phyloP scores from a whole-genome alignment of 2,329 filamentous ascomycete species.

The Calonectria montana region DNA sequence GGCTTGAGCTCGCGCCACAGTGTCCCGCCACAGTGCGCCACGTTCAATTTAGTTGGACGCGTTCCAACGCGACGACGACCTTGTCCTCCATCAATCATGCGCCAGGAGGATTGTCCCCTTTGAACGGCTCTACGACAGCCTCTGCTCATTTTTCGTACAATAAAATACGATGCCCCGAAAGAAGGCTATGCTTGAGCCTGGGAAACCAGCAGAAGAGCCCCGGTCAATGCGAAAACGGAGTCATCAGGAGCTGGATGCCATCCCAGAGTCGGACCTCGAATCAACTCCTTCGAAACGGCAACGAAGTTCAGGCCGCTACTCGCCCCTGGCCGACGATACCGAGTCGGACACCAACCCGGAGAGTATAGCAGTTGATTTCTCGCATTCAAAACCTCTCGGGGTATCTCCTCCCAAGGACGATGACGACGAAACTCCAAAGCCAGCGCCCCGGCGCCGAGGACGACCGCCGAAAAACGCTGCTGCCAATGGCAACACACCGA shows the following conservation, averaged over 20 bases:
- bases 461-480: conserved; percentile 47
- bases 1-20: conserved; percentile 38
- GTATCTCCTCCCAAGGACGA: conserved; percentile 32
- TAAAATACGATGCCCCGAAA: conserved; percentile 32
- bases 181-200: conserved; percentile 31
- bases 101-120: neutral
- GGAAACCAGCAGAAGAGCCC: conserved; percentile 22
- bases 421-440: conserved; percentile 44
- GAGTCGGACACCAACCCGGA: conserved; percentile 34
- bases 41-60: conserved; percentile 42
- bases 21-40: conserved; percentile 39
- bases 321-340: conserved; percentile 14
- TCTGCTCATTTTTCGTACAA: neutral
- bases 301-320: conserved; percentile 35
- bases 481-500: conserved; percentile 48
- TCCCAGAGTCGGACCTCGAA: conserved; percentile 42
- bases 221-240: conserved; percentile 39
- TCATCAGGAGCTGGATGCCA: conserved; percentile 42
- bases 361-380: conserved; percentile 27
- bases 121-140: neutral
- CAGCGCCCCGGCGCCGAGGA: conserved; percentile 50
- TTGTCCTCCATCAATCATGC: conserved; percentile 20
- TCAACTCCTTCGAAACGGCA: conserved; percentile 48
- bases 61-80: conserved; percentile 41
- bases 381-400: conserved; percentile 13